A percentile compares a stretch with the other conserved stretches of the same genome.
Evolutionary conservation across 257 asterid genomes (phyloP).

Genomic region (Fraxinus americana): DNA sequence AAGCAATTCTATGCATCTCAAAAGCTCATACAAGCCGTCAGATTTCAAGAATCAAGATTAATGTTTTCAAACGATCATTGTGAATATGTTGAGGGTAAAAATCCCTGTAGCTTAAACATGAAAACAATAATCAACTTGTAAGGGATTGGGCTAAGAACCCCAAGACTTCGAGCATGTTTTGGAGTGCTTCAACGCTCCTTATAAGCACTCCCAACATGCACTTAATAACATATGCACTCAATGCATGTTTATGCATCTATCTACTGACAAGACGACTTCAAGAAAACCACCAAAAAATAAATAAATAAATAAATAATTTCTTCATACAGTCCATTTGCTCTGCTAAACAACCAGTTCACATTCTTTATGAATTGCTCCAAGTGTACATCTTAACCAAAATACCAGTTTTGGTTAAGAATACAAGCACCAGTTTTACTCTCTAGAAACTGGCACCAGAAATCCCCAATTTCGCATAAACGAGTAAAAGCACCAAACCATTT

Average conservation of each 20-base stretch:
- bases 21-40: not conserved
- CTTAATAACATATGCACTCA: not conserved
- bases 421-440: not conserved
- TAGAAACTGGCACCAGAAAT: not conserved
- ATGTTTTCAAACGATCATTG: not conserved
- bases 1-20: no score
- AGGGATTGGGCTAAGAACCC: not conserved
- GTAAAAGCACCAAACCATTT: not conserved
- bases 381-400: not conserved
- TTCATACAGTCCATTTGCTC: not conserved
- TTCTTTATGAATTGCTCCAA: not conserved
- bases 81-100: not conserved
- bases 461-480: not conserved
- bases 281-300: not conserved
- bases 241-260: not conserved
- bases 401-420: no score
- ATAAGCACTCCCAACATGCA: not conserved
- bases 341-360: not conserved
- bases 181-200: not conserved
- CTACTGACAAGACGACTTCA: not conserved
- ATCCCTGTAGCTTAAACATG: not conserved
- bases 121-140: not conserved
- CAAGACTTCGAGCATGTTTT: not conserved
- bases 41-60: not conserved
- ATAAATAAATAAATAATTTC: not conserved